Base-by-base conservation (phyloP, 805 yeast genomes). In the Candida wancherniae region DNA sequence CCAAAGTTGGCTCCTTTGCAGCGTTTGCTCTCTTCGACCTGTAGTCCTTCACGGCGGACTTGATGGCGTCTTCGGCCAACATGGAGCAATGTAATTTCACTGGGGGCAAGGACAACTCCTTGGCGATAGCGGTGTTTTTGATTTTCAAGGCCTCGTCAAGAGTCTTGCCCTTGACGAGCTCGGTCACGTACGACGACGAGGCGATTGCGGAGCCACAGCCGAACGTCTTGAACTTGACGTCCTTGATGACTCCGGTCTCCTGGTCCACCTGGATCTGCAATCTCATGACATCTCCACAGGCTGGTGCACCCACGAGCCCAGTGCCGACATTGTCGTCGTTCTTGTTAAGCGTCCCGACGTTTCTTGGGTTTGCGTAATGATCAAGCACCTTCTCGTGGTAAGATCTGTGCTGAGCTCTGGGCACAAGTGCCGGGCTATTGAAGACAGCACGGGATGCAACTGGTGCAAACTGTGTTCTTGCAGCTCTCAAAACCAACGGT, bases 201-300 rank as follows among this genome's bases (percentile, higher is more conserved):
- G 98, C 98, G 57, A 92, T 92, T 31, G 98, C 98, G 3, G 92
- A 79, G 26, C 98, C 98, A 58, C 98, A 92, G n/a, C 98, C 98
- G 65, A 92, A 92, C 4, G 98, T 92, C 74, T 92, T 92, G 66
- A 92, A 92, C 61, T 87, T 90, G 41, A 90, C 98, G 57, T 92
- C 95, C 58, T 84, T 78, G 47, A 92, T 92, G 32, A 84, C 71
- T 1, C 98, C 98, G 15, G 94, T 77, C 35, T 73, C 79, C 50
- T 88, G 97, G 44, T 81, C 80, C 7, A 92, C 98, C 57, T 88
- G 77, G 52, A 92, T 92, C 60, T 92, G 97, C 44, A 92, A 72
- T 64, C 94, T 82, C 96, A 92, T 92, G 26, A 92, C 98, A 67
- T 92, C 98, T 34, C 98, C 98, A 66, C 98, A 92, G 0, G 98